These are phyloP conservation scores for Trypanosoma brucei DNA, from an alignment of 208 protist genomes.

Conservation along the genomic window DNA sequence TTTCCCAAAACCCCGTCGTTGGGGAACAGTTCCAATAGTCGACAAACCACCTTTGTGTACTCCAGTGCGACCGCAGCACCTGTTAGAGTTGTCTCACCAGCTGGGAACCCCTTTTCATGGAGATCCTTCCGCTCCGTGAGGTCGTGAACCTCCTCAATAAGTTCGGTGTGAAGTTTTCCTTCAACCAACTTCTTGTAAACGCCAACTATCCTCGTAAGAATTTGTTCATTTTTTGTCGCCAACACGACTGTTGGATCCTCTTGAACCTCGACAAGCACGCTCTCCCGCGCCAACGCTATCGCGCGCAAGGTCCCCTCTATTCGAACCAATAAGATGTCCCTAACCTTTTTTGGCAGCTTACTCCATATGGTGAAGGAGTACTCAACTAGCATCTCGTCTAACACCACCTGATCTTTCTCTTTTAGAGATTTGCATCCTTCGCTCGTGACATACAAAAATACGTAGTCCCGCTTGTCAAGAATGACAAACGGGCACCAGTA, in stretches of 20 bases:
- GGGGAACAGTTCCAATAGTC: conserved; percentile 65
- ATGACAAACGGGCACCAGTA: conserved; percentile 78
- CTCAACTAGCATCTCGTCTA: conserved; percentile 27
- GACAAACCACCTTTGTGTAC: conserved; percentile 76
- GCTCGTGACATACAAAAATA: conserved; percentile 46
- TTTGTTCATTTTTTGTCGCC: conserved; percentile 58
- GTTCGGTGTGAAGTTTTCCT: conserved; percentile 44
- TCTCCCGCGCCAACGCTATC: conserved; percentile 4
- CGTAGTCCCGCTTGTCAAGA: conserved; percentile 66
- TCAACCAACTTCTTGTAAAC: conserved; percentile 46
- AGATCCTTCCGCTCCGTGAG: conserved; percentile 54
- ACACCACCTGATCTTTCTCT: conserved; percentile 23
- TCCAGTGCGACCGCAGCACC: conserved; percentile 59
- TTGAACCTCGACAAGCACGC: conserved; percentile 37
- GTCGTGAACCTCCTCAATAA: conserved; percentile 80
- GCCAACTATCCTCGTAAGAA: conserved; percentile 29
- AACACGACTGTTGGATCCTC: conserved; percentile 62
- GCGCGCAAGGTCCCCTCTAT: conserved; percentile 19
- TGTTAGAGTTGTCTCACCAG: conserved; percentile 20
- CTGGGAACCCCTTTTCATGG: conserved; percentile 45
- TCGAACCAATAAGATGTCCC: conserved; percentile 26
- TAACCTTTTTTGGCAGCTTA: conserved; percentile 40
- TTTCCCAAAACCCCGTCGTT: conserved; percentile 60
- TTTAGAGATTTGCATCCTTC: conserved; percentile 26
- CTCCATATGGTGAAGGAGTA: conserved; percentile 47